Percentiles rank a stretch among this genome's conserved stretches.
Evolutionary conservation across 768 basidiomycete genomes (phyloP).

Genomic region (Clitopilus hobsonii): DNA sequence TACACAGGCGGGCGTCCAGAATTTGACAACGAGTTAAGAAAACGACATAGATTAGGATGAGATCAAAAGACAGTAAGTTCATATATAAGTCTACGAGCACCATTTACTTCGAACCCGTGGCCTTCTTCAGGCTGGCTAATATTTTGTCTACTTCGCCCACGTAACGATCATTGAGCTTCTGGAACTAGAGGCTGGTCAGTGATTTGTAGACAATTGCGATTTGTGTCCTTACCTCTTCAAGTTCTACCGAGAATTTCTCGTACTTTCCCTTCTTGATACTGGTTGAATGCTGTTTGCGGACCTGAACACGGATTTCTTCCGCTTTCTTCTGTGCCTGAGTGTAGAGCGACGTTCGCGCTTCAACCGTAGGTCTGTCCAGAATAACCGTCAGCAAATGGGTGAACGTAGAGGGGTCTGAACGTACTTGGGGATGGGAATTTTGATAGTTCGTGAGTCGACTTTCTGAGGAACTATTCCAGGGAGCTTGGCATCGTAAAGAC

Average conservation of each 20-base stretch:
- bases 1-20: too few relatives aligned
- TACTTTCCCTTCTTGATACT: constrained; percentile 68
- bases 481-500: constrained; percentile 70
- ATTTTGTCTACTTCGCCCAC: constrained; percentile 65
- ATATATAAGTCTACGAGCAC: background rate
- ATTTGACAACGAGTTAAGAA: background rate
- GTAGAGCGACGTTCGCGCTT: constrained; percentile 56
- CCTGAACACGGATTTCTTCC: constrained; percentile 71
- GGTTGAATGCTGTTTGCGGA: constrained; percentile 65
- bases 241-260: constrained; percentile 61
- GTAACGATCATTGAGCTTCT: constrained; percentile 62
- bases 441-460: constrained; percentile 66
- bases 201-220: background rate
- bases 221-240: constrained; percentile 56
- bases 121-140: constrained; percentile 58
- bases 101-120: constrained; percentile 31
- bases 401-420: background rate
- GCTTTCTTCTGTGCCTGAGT: constrained; percentile 56
- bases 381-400: background rate
- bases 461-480: constrained; percentile 70
- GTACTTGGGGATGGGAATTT: constrained; percentile 77
- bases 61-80: background rate
- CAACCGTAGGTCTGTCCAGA: constrained; percentile 66
- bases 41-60: background rate
- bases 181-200: constrained; percentile 47